phyloP scores from a whole-genome alignment of 2,329 filamentous ascomycete genomes.

The Allantophomopsis lycopodina region DNA sequence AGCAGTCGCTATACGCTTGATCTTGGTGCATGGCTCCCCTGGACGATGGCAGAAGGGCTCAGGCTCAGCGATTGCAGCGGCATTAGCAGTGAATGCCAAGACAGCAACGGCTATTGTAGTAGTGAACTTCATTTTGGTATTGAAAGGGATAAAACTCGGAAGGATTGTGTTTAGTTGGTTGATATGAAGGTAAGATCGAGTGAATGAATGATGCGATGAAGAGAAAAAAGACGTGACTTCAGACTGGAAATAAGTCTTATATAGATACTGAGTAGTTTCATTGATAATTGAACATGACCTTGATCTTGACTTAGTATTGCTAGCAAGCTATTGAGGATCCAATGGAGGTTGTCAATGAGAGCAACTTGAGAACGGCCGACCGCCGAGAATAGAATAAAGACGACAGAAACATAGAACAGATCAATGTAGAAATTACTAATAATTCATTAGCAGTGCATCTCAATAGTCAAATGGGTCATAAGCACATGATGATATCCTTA shows the following conservation, averaged over 20 bases:
- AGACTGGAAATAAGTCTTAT: not conserved
- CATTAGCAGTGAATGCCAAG: conserved; percentile 22
- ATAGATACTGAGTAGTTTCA: not conserved
- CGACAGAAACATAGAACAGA: too few relatives aligned
- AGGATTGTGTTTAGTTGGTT: conserved; percentile 2
- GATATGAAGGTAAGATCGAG: not conserved
- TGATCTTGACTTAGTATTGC: not conserved
- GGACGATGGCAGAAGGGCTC: conserved; percentile 12
- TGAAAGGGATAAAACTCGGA: conserved; percentile 1
- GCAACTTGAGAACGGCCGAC: not conserved
- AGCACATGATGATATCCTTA: too few relatives aligned
- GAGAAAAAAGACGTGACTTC: not conserved
- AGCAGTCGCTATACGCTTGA: conserved; percentile 20
- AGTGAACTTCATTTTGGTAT: conserved; percentile 32
- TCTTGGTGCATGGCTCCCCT: conserved; percentile 14
- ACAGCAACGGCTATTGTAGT: conserved; percentile 24
- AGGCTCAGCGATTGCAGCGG: conserved; percentile 13
- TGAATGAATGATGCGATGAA: not conserved
- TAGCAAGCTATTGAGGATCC: not conserved
- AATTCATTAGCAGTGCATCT: too few relatives aligned
- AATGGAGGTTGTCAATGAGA: not conserved
- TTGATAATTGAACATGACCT: not conserved
- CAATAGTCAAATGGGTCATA: too few relatives aligned
- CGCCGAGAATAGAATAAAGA: too few relatives aligned
- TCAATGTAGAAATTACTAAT: too few relatives aligned